Evolutionary conservation across 768 basidiomycete species (phyloP), one percentile per base, ranked within the genome.

Genomic region (Leccinum boreale): DNA sequence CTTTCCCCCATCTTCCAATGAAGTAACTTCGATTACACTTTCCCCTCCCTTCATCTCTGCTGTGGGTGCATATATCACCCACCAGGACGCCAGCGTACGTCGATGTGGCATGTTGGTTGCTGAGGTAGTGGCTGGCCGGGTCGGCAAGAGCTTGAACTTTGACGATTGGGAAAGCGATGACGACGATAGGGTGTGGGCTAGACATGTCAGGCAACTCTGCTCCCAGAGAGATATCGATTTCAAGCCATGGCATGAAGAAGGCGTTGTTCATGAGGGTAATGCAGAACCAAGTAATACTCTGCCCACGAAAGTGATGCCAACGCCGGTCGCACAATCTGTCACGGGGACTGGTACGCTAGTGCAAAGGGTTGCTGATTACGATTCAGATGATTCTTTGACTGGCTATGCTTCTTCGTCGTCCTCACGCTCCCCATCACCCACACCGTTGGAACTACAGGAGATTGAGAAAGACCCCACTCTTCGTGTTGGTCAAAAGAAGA

Each of bases 21-120:
- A 75, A 28, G 60, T 85, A 12, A 65, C 72, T 33, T 71, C 75
- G 9, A 70, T 89, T 4, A 79, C 84, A 3, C 70, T 81, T 29
- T 85, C 83, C 12, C 75, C 85, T 5, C 57, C 76, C 1, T 87
- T 98, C 66, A 79, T 98, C 60, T 74, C 77, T 21, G 84, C 84
- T 12, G 79, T 97, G 48, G 82, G 86, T 6, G 72, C 74, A 5
- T 98, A 97, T 66, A 84, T 99, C 47, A 79, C 79, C 1, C 92
- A 96, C 71, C 73, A 86, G 6, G 92, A 96, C 53, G 73, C 77
- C 1, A 78, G 85, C 4, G 81, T 97, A 19, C 86, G 96, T 4
- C 81, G 87, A 24, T 90, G 93, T 63, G 97, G 97, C 3, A 96
- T 99, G 94, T 80, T 98, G 33, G 85, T 84, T 1, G 96, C 91